Conservation (phyloP, 208 protist genomes). For the Acanthamoeba castellanii region DNA sequence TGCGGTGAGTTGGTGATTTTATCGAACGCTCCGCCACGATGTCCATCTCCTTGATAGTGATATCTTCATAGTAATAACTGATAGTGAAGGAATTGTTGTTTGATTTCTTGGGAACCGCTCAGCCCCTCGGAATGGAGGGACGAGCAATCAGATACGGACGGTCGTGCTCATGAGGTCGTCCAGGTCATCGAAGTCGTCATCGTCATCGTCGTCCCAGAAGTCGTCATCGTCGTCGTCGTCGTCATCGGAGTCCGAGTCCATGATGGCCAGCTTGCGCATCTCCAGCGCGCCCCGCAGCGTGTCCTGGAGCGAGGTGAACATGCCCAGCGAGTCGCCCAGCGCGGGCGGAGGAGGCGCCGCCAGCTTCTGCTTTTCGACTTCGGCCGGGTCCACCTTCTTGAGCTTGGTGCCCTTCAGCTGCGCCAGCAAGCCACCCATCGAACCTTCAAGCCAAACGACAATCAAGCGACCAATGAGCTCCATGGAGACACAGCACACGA, state of each 20-base stretch:
- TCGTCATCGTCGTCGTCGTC: conserved; percentile 13
- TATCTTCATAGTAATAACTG: no score
- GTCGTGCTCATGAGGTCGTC: conserved; percentile 3
- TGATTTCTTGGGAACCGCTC: no score
- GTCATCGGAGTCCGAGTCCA: conserved; percentile 1
- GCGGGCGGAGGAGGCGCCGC: background rate
- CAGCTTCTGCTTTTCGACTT: background rate
- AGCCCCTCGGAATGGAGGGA: no score
- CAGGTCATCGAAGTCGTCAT: conserved; percentile 14
- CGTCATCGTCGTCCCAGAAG: conserved; percentile 21
- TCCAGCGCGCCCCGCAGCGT: background rate
- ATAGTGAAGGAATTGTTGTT: no score
- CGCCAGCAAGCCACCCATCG: background rate
- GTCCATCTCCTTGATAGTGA: no score
- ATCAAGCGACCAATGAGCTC: background rate
- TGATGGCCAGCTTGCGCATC: conserved; percentile 42
- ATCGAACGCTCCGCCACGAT: no score
- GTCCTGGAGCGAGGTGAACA: conserved; percentile 16
- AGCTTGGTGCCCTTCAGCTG: conserved; percentile 37
- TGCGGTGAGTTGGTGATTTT: no score
- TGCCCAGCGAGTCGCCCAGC: background rate
- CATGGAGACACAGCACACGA: no score
- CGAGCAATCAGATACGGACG: background rate
- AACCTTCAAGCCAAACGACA: background rate
- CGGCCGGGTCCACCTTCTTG: conserved; percentile 18